phyloP scores from a whole-genome alignment of 805 yeast species.

The Jamesozyma spencerorum region DNA sequence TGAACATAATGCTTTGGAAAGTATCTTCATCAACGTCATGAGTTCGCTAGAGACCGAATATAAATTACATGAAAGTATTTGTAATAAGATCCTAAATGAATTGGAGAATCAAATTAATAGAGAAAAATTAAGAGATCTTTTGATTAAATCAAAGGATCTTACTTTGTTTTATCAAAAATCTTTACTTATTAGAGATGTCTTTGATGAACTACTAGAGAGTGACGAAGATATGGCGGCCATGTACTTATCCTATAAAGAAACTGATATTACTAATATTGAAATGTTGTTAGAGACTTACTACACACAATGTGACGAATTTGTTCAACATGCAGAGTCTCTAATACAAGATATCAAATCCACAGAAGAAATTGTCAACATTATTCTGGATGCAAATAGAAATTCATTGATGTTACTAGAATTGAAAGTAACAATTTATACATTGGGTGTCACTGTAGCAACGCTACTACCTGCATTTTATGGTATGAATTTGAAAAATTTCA shows the following conservation, averaged over 20 bases:
- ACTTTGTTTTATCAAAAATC: conserved; percentile 69
- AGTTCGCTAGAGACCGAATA: conserved; percentile 70
- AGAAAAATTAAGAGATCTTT: conserved; percentile 58
- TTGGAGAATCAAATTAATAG: conserved; percentile 76
- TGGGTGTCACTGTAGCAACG: conserved; percentile 81
- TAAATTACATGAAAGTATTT: conserved; percentile 43
- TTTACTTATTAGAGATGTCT: conserved; percentile 62
- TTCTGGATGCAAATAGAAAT: conserved; percentile 84
- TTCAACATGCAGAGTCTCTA: conserved; percentile 79
- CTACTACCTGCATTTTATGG: conserved; percentile 83
- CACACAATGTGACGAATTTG: conserved; percentile 86
- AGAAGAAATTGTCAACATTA: conserved; percentile 86
- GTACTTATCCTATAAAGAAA: conserved; percentile 44
- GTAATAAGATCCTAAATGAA: conserved; percentile 57
- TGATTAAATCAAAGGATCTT: conserved; percentile 63
- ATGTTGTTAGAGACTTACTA: conserved; percentile 83
- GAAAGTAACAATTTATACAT: conserved; percentile 71
- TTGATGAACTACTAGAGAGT: conserved; percentile 76
- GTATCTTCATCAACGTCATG: conserved; percentile 73
- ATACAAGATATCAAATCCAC: conserved; percentile 80
- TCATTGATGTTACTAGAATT: conserved; percentile 80
- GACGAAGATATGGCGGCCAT: conserved; percentile 78
- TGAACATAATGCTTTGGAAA: conserved; percentile 77
- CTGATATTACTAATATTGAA: conserved; percentile 65
- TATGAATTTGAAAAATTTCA: conserved; percentile 71